Evolutionary conservation across 2,329 filamentous ascomycete species (phyloP), one percentile per base, ranked within the genome.

Genomic region (Clonostachys chloroleuca): DNA sequence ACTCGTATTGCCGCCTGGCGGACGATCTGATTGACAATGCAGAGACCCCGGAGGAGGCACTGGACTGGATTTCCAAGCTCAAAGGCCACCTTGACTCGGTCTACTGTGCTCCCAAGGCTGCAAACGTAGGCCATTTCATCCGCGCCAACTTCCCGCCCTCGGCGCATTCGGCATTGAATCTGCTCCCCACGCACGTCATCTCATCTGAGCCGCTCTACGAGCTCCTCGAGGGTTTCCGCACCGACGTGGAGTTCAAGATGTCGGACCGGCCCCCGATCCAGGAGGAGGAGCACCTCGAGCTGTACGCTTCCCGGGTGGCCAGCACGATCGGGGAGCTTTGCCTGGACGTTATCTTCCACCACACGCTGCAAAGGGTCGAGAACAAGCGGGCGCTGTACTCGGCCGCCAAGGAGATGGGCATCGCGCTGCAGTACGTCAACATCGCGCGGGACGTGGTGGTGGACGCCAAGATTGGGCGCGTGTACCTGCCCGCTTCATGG

Each of bases 401-500:
- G 14, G 77, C 83, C 1, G 84, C 84, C 2, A 71, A 73, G 17
- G 70, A 74, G 30, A 89, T 89, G 86, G 87, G 87, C 0, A 75
- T 86, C 34, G 86, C 86, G 2, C 67, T 90, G n/a, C 86, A 91
- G 57, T 89, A 86, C 55, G 80, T 88, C 56, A 91, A 90, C 57
- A 89, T 91, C 51, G 83, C 85, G 4, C 81, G 87, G 18, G 87
- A 91, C 56, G 82, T 90, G n/a, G 63, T 68, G 5, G 80, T 81
- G 4, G 87, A 90, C 55, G 83, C 86, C 1, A 65, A 68, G 13
- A 80, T 87, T 35, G 73, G 74, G 2, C 77, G 87, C 7, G 84
- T 88, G 7, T 91, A 91, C 58, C 65, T 90, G 5, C 87, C 87
- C 0, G 69, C 70, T 0, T 64, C 66, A 0, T 90, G 86, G 86